Evolutionary conservation across 768 basidiomycete species (phyloP).

Genomic region (Pleurotus salmoneostramineus): DNA sequence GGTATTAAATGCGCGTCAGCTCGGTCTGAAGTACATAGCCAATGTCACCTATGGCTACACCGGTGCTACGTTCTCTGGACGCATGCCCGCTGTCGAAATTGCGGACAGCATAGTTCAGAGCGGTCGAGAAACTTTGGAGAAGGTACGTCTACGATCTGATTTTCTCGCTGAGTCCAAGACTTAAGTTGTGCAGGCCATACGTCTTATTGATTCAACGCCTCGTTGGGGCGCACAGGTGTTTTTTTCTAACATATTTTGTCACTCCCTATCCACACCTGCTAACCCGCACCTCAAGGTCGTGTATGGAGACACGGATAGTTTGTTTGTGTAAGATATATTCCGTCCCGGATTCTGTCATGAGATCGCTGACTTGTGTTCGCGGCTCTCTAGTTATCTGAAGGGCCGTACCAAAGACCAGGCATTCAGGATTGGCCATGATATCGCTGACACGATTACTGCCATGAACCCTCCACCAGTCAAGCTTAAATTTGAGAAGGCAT

Average conservation of each 20-base stretch:
- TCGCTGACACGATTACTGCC: conserved; percentile 82
- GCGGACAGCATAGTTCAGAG: conserved; percentile 98
- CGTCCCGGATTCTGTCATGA: not conserved
- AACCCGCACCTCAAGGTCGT: conserved; percentile 51
- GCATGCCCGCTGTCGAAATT: conserved; percentile 98
- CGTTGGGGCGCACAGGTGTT: conserved; percentile 81
- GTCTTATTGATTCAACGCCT: conserved; percentile 64
- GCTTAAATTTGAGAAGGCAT: conserved; percentile 96
- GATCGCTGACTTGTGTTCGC: not conserved
- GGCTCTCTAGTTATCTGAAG: conserved; percentile 57
- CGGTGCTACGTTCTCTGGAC: conserved; percentile 87
- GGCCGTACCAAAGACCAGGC: conserved; percentile 93
- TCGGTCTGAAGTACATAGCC: conserved; percentile 90
- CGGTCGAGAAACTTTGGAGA: conserved; percentile 92
- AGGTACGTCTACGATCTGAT: conserved; percentile 40
- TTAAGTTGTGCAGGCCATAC: conserved; percentile 60
- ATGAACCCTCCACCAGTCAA: conserved; percentile 90
- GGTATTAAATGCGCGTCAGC: conserved; percentile 86
- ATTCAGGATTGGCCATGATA: conserved; percentile 89
- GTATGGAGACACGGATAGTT: conserved; percentile 96
- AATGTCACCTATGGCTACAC: conserved; percentile 98
- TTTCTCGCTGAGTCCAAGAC: not conserved
- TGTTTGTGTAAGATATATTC: conserved; percentile 60
- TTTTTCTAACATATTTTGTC: not conserved
- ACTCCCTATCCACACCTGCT: conserved; percentile 1